Base-by-base conservation (phyloP, 1,284 basidiomycete genomes). In the Lignosus rhinocerotis region DNA sequence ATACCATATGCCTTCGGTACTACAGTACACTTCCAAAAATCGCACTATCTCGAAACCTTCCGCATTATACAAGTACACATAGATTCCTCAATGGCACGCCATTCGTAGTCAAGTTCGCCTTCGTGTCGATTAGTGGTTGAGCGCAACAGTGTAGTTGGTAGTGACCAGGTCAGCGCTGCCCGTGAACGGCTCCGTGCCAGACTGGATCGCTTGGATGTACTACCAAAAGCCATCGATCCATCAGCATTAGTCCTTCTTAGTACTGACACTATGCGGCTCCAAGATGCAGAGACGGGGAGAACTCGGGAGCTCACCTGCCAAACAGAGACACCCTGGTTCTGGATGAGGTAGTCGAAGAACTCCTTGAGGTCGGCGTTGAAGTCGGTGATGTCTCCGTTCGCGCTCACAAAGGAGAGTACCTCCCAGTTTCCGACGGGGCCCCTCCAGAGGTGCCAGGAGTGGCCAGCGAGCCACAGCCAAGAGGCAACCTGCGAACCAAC, bases 171-270 rank as follows among this genome's bases (percentile, higher is more conserved):
- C 64, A 32, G 71, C 71, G 43, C 59, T 64, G 79, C 87, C 49
- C 83, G 88, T 63, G 86, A 93, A 61, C 83, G 90, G 56, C 78
- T 92, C 71, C 85, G 93, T 34, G 82, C 84, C 46, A 82, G 86
- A 70, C 79, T 94, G 51, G 78, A 85, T 53, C 82, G 83, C 41
- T 75, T 94, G 53, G 78, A 91, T 64, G 79, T 77, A 66, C 79
- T 85, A 51, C 25, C 25, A 25, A 25, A 25, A 25, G 25, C 25
- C 25, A 25, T 25, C 25, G 2, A 25, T 4, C 2, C 25, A 25
- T 25, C 25, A 25, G 25, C 25, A 25, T 25, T 4, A 25, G 25
- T 25, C 25, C 25, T 25, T 25, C 25, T 25, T 25, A 25, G 25
- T 25, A 25, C 25, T 25, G 25, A 4, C 25, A 2, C 25, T 25